Percentiles rank a stretch among this genome's conserved stretches.
These are phyloP conservation scores for Purpureocillium lavendulum DNA, from an alignment of 2,329 filamentous ascomycete species.

Conservation along the genomic window DNA sequence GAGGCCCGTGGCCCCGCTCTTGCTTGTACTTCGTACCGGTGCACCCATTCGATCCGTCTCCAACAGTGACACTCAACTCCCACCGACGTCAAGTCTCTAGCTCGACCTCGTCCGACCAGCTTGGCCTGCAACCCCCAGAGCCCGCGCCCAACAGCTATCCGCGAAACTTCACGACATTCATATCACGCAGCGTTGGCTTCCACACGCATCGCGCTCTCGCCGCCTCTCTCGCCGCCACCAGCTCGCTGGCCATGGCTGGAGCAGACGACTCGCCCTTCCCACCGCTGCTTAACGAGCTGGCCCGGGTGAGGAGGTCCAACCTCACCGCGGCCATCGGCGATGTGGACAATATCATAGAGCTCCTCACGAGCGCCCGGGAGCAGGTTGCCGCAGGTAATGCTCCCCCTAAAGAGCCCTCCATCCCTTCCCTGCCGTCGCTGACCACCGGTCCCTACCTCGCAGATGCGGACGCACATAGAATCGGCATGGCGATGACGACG, in stretches of 20 bases:
- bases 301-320: conserved; percentile 59
- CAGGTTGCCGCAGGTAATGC: conserved; percentile 54
- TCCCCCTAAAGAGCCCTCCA: background rate
- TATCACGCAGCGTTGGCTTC: too few relatives aligned
- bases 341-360: conserved; percentile 75
- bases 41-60: too few relatives aligned
- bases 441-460: background rate
- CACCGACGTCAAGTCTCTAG: too few relatives aligned
- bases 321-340: conserved; percentile 65
- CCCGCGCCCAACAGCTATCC: too few relatives aligned
- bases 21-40: too few relatives aligned
- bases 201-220: too few relatives aligned
- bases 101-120: too few relatives aligned
- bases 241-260: conserved; percentile 26
- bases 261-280: conserved; percentile 37
- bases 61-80: too few relatives aligned
- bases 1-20: too few relatives aligned
- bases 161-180: too few relatives aligned
- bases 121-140: too few relatives aligned
- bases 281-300: conserved; percentile 63
- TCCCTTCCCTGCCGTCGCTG: conserved; percentile 8
- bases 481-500: conserved; percentile 68
- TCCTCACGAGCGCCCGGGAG: conserved; percentile 65
- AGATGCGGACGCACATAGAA: conserved; percentile 41
- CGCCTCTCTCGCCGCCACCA: too few relatives aligned